phyloP scores from a whole-genome alignment of 2,329 filamentous ascomycete genomes.

The Escovopsis sp. region DNA sequence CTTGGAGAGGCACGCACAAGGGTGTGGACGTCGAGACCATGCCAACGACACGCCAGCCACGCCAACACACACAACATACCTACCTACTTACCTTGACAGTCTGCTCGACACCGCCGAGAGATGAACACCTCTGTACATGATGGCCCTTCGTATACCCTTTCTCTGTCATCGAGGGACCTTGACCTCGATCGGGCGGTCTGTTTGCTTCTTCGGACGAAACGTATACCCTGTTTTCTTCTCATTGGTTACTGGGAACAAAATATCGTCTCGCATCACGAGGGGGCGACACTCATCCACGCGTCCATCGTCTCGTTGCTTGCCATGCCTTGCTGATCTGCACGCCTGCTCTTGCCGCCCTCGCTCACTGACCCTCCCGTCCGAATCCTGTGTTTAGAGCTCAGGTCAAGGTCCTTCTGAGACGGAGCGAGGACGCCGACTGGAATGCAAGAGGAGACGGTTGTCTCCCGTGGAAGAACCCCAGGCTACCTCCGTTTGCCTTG shows the following conservation, averaged over 20 bases:
- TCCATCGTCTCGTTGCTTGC: too few relatives aligned
- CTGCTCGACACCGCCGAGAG: constrained; percentile 13
- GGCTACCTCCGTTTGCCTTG: constrained; percentile 1
- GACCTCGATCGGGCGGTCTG: constrained; percentile 5
- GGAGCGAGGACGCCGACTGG: constrained; percentile 1
- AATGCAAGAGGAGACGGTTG: constrained; percentile 2
- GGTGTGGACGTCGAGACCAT: neutral
- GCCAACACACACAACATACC: too few relatives aligned
- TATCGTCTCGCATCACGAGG: constrained; percentile 1
- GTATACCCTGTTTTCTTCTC: constrained; percentile 6
- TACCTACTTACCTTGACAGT: too few relatives aligned
- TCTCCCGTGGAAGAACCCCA: too few relatives aligned
- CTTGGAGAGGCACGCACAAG: too few relatives aligned
- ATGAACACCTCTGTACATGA: constrained; percentile 19
- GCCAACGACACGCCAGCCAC: constrained; percentile 7
- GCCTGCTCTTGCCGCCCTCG: too few relatives aligned
- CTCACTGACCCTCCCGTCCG: neutral
- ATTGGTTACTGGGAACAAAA: constrained; percentile 1
- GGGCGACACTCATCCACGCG: constrained; percentile 1
- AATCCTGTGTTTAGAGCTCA: neutral
- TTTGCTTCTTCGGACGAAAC: constrained; percentile 10
- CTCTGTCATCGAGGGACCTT: constrained; percentile 12
- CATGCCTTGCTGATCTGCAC: too few relatives aligned
- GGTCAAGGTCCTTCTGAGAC: constrained; percentile 3
- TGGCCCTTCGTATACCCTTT: constrained; percentile 5